phyloP scores from a whole-genome alignment of 73 alveolate genomes.

The Loxodes magnus region DNA sequence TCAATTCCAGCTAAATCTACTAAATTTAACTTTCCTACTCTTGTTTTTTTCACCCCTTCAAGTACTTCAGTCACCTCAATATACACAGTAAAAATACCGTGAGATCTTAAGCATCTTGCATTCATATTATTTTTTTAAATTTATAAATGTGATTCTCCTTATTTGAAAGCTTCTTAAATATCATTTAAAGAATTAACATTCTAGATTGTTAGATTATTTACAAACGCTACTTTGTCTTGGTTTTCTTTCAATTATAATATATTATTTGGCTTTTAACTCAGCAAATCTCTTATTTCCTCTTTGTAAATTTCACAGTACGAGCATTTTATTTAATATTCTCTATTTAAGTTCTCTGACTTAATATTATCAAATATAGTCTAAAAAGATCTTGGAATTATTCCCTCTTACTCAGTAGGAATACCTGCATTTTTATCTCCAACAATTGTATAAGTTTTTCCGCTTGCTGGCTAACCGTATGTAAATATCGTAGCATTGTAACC shows the following conservation, averaged over 20 bases:
- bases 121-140: constrained; percentile 90
- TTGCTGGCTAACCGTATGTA: constrained; percentile 92
- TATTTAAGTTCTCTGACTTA: constrained; percentile 64
- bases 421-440: constrained; percentile 63
- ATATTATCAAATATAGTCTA: constrained; percentile 75
- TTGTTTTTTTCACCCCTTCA: constrained; percentile 49
- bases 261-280: constrained; percentile 43
- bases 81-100: constrained; percentile 84
- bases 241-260: constrained; percentile 79
- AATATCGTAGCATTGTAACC: constrained; percentile 91
- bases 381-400: constrained; percentile 88
- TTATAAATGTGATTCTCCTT: constrained; percentile 72
- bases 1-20: constrained; percentile 99
- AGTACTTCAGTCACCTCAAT: constrained; percentile 80
- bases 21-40: constrained; percentile 77
- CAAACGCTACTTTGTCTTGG: constrained; percentile 70
- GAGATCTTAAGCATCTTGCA: constrained; percentile 83
- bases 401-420: constrained; percentile 55
- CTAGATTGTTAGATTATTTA: constrained; percentile 65
- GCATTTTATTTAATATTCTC: constrained; percentile 76
- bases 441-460: constrained; percentile 93
- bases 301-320: constrained; percentile 92
- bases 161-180: constrained; percentile 63
- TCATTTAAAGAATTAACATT: constrained; percentile 67
- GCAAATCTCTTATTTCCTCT: constrained; percentile 87